Percentiles rank a stretch among this genome's conserved stretches.
phyloP scores from a whole-genome alignment of 1,284 basidiomycete species.

The Trichosporon inkin region DNA sequence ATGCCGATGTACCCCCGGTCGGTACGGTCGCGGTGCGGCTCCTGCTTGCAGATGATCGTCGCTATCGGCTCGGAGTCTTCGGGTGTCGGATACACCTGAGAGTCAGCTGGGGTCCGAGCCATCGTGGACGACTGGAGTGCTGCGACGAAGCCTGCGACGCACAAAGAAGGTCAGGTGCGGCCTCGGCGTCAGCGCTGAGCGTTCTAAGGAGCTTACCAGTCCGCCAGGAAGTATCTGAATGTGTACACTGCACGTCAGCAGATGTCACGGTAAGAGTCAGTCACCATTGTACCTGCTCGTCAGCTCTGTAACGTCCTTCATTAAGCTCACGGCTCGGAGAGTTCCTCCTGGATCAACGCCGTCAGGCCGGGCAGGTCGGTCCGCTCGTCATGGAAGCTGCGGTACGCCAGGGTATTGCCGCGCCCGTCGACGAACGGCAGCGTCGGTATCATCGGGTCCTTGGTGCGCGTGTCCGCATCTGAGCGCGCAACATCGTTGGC shows the following conservation, averaged over 20 bases:
- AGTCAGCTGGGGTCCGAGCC: background rate
- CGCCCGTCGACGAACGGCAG: conserved; percentile 19
- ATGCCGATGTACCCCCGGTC: conserved; percentile 97
- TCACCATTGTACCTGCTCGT: conserved; percentile 16
- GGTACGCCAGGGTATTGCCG: conserved; percentile 31
- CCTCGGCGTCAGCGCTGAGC: conserved; percentile 63
- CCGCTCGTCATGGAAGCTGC: conserved; percentile 52
- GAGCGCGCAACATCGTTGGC: background rate
- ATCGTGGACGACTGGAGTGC: no score
- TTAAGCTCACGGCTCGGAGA: conserved; percentile 86
- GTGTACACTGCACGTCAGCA: conserved; percentile 42
- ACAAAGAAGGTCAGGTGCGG: conserved; percentile 90
- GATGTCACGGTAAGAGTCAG: background rate
- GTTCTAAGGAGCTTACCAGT: conserved; percentile 84
- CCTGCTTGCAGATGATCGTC: conserved; percentile 93
- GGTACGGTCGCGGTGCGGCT: conserved; percentile 66
- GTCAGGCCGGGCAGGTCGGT: conserved; percentile 74
- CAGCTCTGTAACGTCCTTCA: no score
- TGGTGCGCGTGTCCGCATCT: background rate
- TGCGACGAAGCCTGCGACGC: background rate
- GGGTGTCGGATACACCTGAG: conserved; percentile 27
- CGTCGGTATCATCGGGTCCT: background rate
- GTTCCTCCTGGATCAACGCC: conserved; percentile 80
- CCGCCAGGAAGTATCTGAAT: conserved; percentile 80
- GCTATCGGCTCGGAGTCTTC: conserved; percentile 61